Conservation (phyloP, 768 basidiomycete species). For the Strobilomyces dryophilus region DNA sequence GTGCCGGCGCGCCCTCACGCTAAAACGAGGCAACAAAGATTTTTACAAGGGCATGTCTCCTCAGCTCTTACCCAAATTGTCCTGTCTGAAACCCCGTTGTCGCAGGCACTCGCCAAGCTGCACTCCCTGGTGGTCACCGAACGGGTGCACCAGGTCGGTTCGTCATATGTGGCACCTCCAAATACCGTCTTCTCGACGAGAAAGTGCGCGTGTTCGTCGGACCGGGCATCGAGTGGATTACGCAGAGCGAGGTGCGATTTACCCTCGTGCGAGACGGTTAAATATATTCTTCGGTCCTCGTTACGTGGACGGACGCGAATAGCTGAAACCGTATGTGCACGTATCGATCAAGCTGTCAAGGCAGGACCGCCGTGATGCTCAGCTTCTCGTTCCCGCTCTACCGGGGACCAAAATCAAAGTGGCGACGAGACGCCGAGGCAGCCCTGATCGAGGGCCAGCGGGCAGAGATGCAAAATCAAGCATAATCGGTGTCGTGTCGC, state of each 20-base stretch:
- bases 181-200: conserved; percentile 79
- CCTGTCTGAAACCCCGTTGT: not conserved
- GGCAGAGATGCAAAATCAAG: not conserved
- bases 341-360: conserved; percentile 18
- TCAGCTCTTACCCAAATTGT: not conserved
- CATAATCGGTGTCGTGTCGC: not conserved
- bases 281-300: not conserved
- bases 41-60: conserved; percentile 82
- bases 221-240: conserved; percentile 64
- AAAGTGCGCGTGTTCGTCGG: conserved; percentile 83
- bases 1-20: conserved; percentile 73
- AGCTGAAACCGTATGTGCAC: conserved; percentile 30
- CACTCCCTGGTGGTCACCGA: conserved; percentile 76
- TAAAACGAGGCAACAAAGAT: conserved; percentile 92
- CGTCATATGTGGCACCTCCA: conserved; percentile 69
- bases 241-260: conserved; percentile 54
- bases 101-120: conserved; percentile 78
- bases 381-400: conserved; percentile 23
- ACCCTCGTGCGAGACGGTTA: not conserved
- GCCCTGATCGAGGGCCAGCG: not conserved
- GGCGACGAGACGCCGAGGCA: conserved; percentile 20
- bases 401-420: conserved; percentile 23
- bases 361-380: conserved; percentile 24
- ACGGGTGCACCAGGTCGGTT: conserved; percentile 89
- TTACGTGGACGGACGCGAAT: not conserved